These are phyloP conservation scores for Rosa multiflora DNA, from an alignment of 306 rosid species.

Conservation along the genomic window DNA sequence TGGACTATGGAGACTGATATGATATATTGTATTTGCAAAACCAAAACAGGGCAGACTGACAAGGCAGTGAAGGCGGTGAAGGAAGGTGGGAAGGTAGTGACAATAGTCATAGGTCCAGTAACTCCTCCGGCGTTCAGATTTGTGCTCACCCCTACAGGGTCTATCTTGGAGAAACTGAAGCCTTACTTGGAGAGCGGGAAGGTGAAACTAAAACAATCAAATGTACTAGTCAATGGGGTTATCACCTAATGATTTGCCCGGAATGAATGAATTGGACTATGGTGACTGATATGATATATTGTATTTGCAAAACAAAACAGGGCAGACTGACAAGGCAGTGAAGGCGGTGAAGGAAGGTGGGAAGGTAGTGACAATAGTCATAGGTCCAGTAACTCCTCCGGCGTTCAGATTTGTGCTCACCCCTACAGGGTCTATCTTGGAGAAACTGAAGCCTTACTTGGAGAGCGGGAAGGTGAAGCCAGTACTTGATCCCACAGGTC, in stretches of 20 bases:
- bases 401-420: conserved; percentile 32
- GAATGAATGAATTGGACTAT: not conserved
- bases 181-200: conserved; percentile 70
- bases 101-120: conserved; percentile 40
- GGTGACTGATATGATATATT: not conserved
- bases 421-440: conserved; percentile 46
- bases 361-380: conserved; percentile 48
- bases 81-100: conserved; percentile 61
- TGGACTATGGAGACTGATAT: not conserved
- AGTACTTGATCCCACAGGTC: conserved; percentile 62
- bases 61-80: conserved; percentile 54
- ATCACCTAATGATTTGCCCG: not conserved
- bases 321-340: conserved; percentile 38
- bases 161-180: conserved; percentile 48
- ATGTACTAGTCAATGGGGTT: not conserved
- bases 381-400: conserved; percentile 34
- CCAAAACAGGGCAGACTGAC: conserved; percentile 40
- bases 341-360: conserved; percentile 72
- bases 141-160: conserved; percentile 42
- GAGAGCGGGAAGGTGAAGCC: conserved; percentile 76
- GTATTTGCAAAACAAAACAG: conserved; percentile 25
- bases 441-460: conserved; percentile 56
- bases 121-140: conserved; percentile 34
- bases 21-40: not conserved
- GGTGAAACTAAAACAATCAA: conserved; percentile 28